These are phyloP conservation scores for Choiromyces venosus DNA, from an alignment of 495 filamentous ascomycete genomes.

Conservation along the genomic window DNA sequence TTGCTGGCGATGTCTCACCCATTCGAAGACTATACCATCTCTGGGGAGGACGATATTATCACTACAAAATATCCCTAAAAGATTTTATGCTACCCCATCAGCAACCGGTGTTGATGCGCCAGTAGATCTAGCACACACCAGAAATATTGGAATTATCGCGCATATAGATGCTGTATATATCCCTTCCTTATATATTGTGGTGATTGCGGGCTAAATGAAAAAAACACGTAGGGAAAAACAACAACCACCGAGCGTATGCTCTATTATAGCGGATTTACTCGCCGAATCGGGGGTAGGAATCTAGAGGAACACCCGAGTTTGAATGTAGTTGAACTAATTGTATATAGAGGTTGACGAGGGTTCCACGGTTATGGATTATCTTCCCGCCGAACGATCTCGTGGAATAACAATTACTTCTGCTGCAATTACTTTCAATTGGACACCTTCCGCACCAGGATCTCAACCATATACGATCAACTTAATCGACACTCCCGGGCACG, in stretches of 20 bases:
- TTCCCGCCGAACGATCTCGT: constrained; percentile 85
- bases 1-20: constrained; percentile 13
- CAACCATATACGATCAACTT: constrained; percentile 73
- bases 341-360: constrained; percentile 84
- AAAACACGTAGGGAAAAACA: constrained; percentile 73
- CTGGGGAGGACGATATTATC: constrained; percentile 5
- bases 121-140: constrained; percentile 53
- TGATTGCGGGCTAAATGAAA: not conserved
- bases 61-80: constrained; percentile 2
- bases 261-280: constrained; percentile 87
- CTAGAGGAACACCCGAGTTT: not conserved
- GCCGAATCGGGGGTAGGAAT: constrained; percentile 69
- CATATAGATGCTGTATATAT: constrained; percentile 82
- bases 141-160: constrained; percentile 98
- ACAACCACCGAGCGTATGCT: constrained; percentile 99
- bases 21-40: not conserved
- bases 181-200: not conserved
- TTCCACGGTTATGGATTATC: constrained; percentile 94
- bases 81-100: constrained; percentile 12
- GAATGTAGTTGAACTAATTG: not conserved
- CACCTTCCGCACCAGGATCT: constrained; percentile 48
- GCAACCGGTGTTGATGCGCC: constrained; percentile 23
- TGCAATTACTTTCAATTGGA: constrained; percentile 90
- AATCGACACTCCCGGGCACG: constrained; percentile 96
- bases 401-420: constrained; percentile 98